phyloP scores from a whole-genome alignment of 257 asterid genomes.

The Phtheirospermum japonicum region DNA sequence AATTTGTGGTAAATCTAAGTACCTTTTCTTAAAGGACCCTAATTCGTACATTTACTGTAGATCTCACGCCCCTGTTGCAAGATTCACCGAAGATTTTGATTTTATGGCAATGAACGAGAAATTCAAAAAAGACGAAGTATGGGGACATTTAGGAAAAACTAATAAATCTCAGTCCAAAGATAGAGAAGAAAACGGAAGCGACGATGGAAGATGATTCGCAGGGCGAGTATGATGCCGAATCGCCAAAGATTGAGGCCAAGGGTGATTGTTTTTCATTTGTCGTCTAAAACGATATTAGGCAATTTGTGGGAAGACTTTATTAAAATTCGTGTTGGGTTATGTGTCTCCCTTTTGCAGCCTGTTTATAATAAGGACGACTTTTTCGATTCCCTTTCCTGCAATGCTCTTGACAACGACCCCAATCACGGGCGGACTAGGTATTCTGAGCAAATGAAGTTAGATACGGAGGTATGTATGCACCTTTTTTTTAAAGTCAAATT shows the following conservation, averaged over 20 bases:
- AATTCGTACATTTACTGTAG: no score
- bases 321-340: conserved; percentile 4
- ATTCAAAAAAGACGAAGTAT: conserved; percentile 94
- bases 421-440: conserved; percentile 68
- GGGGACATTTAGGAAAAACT: conserved; percentile 94
- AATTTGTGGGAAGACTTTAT: not conserved
- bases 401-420: conserved; percentile 45
- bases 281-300: not conserved
- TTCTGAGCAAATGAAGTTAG: conserved; percentile 88
- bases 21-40: no score
- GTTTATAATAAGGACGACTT: conserved; percentile 87
- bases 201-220: conserved; percentile 50
- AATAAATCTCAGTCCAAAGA: conserved; percentile 46
- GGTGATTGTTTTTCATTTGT: conserved; percentile 29
- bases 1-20: no score
- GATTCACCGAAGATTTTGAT: conserved; percentile 91
- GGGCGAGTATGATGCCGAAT: conserved; percentile 51
- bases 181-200: conserved; percentile 52
- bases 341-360: conserved; percentile 47
- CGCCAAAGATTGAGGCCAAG: conserved; percentile 59
- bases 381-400: conserved; percentile 76
- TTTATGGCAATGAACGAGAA: conserved; percentile 96
- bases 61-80: conserved; percentile 55
- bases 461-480: conserved; percentile 61
- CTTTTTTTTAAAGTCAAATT: not conserved